These are phyloP conservation scores for Mortierella sp. DNA, from an alignment of 371 early-diverging fungal species.

Conservation along the genomic window DNA sequence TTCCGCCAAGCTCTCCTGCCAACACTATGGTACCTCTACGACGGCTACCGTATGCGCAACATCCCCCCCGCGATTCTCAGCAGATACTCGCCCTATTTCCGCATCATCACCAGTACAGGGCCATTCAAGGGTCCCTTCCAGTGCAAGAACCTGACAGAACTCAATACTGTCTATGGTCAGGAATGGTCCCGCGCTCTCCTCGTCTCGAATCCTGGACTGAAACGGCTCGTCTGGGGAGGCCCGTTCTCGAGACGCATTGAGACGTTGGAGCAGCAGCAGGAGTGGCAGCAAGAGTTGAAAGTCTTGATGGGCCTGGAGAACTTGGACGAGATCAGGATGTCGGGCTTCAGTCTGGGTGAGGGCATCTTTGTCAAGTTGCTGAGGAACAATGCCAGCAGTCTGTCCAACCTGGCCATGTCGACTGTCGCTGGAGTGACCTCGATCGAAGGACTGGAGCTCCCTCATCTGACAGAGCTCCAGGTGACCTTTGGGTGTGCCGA, in stretches of 20 bases:
- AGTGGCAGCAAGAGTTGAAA: conserved; percentile 37
- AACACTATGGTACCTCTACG: conserved; percentile 44
- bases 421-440: conserved; percentile 47
- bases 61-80: conserved; percentile 21
- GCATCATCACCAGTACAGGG: conserved; percentile 41
- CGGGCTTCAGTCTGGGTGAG: conserved; percentile 46
- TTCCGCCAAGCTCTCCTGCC: conserved; percentile 27
- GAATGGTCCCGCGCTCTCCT: conserved; percentile 44
- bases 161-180: conserved; percentile 47
- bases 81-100: conserved; percentile 37
- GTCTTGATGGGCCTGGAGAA: conserved; percentile 39
- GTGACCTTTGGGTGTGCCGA: conserved; percentile 38
- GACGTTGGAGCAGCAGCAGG: conserved; percentile 44
- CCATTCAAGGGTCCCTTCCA: conserved; percentile 48
- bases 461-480: conserved; percentile 37
- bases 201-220: conserved; percentile 34
- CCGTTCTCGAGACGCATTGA: conserved; percentile 38
- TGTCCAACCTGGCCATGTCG: conserved; percentile 34
- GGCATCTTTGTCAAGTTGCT: conserved; percentile 50
- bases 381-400: conserved; percentile 39
- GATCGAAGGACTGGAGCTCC: conserved; percentile 40
- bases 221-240: conserved; percentile 45
- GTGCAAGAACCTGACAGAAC: conserved; percentile 37
- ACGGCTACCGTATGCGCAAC: conserved; percentile 41
- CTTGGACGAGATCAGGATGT: conserved; percentile 40